phyloP scores from a whole-genome alignment of 164 flowering plant species.

The Umbellularia californica region DNA sequence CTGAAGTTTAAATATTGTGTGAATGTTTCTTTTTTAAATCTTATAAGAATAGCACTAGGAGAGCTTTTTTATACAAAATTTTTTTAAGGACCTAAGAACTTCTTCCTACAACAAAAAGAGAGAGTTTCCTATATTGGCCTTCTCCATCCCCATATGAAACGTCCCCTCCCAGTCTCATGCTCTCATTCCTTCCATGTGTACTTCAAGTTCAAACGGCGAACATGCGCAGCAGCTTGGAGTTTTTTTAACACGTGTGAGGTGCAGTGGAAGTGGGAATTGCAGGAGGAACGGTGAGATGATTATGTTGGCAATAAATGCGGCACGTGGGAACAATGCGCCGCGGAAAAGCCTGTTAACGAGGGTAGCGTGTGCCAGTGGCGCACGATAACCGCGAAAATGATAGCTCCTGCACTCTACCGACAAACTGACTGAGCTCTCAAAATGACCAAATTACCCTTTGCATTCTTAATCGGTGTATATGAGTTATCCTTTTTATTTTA shows the following conservation, averaged over 20 bases:
- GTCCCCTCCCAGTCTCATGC: not conserved
- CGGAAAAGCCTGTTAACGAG: slow-evolving; percentile 20
- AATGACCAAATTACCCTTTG: not conserved
- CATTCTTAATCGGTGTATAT: not conserved
- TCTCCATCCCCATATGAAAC: too few species aligned
- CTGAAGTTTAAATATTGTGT: too few species aligned
- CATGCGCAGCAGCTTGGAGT: too few species aligned
- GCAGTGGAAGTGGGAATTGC: not conserved
- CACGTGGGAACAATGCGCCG: slow-evolving; percentile 25
- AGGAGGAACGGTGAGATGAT: not conserved
- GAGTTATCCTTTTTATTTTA: too few species aligned
- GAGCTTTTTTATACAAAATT: too few species aligned
- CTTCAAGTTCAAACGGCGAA: not conserved
- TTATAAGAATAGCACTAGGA: too few species aligned
- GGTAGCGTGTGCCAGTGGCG: slow-evolving; percentile 8
- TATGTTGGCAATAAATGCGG: slow-evolving; percentile 18
- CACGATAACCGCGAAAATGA: slow-evolving; percentile 6
- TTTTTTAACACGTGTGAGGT: not conserved
- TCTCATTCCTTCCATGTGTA: not conserved
- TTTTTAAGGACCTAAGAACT: too few species aligned
- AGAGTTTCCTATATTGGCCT: too few species aligned
- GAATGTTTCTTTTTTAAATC: too few species aligned
- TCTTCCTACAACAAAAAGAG: too few species aligned
- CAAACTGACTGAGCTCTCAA: too few species aligned
- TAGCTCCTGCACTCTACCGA: not conserved